Conservation (phyloP, 75 land plant species). For the Chamaecyparis obtusa region DNA sequence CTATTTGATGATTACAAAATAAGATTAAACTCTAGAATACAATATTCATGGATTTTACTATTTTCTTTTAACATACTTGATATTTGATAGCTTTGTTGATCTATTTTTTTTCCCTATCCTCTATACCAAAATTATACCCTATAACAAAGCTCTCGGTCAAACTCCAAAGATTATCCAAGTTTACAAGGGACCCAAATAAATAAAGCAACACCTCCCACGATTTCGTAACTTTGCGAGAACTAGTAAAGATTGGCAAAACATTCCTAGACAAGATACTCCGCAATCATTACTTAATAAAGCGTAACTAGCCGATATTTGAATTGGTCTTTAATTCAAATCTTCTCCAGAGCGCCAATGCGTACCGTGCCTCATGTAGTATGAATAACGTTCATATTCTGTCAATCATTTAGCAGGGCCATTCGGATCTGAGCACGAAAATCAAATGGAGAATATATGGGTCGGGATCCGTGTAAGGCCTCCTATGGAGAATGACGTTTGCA, state of each 20-base stretch:
- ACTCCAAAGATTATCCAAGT: no score
- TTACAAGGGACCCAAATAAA: no score
- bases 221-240: no score
- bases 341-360: not conserved
- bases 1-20: no score
- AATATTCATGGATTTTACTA: no score
- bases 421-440: not conserved
- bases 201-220: no score
- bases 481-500: not conserved
- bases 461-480: not conserved
- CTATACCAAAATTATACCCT: no score
- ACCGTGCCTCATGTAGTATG: not conserved
- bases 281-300: not conserved
- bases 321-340: not conserved
- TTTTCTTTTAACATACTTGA: no score
- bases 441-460: constrained; percentile 4
- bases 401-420: not conserved
- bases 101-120: no score
- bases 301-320: not conserved
- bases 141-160: no score
- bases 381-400: not conserved
- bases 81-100: no score
- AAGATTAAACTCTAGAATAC: no score
- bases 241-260: not conserved
- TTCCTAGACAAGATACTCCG: not conserved